Evolutionary conservation across 495 filamentous ascomycete species (phyloP).

Genomic region (Venustampulla echinocandica): DNA sequence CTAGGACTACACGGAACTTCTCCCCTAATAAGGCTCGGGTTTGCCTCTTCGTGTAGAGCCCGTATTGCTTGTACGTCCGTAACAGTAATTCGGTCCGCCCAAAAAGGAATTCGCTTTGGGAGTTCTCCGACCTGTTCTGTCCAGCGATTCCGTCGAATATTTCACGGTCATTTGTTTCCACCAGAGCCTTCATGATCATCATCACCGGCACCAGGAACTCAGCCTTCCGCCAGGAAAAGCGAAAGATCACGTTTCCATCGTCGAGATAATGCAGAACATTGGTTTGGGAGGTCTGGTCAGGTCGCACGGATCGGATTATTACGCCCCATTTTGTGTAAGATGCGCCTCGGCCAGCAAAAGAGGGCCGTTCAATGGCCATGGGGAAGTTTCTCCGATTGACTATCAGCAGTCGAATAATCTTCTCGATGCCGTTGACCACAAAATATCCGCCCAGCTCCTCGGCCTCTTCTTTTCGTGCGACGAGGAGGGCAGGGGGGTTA

Average conservation of each 20-base stretch:
- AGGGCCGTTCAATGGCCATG: constrained; percentile 83
- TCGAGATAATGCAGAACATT: constrained; percentile 93
- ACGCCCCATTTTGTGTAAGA: constrained; percentile 84
- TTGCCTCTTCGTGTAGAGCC: constrained; percentile 64
- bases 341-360: constrained; percentile 75
- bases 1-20: constrained; percentile 80
- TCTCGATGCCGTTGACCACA: constrained; percentile 92
- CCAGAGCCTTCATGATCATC: constrained; percentile 92
- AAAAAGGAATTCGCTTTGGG: constrained; percentile 84
- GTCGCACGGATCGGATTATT: constrained; percentile 81
- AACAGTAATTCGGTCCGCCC: constrained; percentile 89
- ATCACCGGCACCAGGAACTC: constrained; percentile 89
- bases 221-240: constrained; percentile 96
- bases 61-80: constrained; percentile 85
- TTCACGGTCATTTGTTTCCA: constrained; percentile 92
- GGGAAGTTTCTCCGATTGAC: constrained; percentile 86
- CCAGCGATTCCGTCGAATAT: constrained; percentile 89
- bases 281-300: constrained; percentile 94
- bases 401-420: constrained; percentile 86
- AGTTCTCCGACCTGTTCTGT: constrained; percentile 58
- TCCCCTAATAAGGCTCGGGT: constrained; percentile 77
- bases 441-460: constrained; percentile 94
- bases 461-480: constrained; percentile 80
- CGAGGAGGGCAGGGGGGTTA: constrained; percentile 69
- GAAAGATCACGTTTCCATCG: constrained; percentile 91